Base-by-base conservation (phyloP, 2,329 filamentous ascomycete genomes). In the Fusarium miscanthi region DNA sequence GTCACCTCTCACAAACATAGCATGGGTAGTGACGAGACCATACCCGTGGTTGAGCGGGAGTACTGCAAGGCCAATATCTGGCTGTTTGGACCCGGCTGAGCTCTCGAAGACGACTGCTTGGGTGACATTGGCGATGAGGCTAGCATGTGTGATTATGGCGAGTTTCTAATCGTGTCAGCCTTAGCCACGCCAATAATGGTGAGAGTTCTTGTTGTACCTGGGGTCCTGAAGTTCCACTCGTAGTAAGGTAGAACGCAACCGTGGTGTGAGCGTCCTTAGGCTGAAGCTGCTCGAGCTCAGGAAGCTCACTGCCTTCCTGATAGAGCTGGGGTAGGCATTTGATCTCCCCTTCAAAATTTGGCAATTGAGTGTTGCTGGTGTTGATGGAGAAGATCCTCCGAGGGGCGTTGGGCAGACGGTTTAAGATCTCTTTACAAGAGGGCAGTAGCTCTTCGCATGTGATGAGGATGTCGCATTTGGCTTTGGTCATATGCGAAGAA, bases 141-240 rank as follows among this genome's bases (percentile, higher is more conserved):
- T 31, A 0, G 45, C 27, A n/a, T 59, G 57, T 1, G 57, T 59
- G 0, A 59, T 48, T 8, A 25, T 37, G 23, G 46, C 57, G 2
- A 42, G 57, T 53, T 53, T 53, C 57, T 53, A 8, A 13, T 11
- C 9, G 0, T 6, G 11, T 45, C 16, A 46, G 23, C 21, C 14
- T 9, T n/a, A 0, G 14, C 0, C 5, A n/a, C 7, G 2, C 4
- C 1, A 2, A 17, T 3, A 17, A 2, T 2, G 14, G 4, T 11
- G 27, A 17, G 14, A 3, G 2, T 12, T 0, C 1, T 5, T 17
- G 2, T 9, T 6, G 5, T 48, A 48, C 57, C 46, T 59, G 57
- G 0, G 46, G 27, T 11, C 57, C 57, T 9, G 57, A 59, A 19
- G 57, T 59, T 21, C 57, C 57, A 31, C 57, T 59, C 0, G 57